Evolutionary conservation across 208 protist species (phyloP).

Genomic region (Acanthamoeba castellanii): DNA sequence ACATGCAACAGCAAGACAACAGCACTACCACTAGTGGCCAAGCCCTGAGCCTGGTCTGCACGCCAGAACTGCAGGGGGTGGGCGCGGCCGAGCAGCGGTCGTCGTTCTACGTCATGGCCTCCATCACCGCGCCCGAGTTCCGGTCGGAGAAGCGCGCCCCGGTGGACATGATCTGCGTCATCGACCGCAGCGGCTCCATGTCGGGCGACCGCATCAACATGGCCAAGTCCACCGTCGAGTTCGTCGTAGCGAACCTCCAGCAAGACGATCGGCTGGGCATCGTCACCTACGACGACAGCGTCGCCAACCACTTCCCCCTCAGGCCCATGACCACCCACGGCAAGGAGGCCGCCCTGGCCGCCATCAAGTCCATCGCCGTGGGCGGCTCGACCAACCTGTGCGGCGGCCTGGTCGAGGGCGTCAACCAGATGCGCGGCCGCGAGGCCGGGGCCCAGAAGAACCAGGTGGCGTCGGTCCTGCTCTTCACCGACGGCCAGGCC

Average conservation of each 20-base stretch:
- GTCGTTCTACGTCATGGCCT: not conserved
- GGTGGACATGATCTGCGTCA: constrained; percentile 23
- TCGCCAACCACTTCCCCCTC: not conserved
- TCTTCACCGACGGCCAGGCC: constrained; percentile 61
- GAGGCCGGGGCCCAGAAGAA: not conserved
- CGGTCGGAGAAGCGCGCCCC: constrained; percentile 1
- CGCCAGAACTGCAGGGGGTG: no score
- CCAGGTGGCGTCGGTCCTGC: constrained; percentile 18
- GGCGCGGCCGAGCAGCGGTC: not conserved
- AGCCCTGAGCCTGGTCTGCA: no score
- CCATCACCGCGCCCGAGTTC: not conserved
- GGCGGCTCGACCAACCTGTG: constrained; percentile 57
- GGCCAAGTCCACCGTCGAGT: constrained; percentile 5
- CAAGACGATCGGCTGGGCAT: not conserved
- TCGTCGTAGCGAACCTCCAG: not conserved
- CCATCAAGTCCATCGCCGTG: not conserved
- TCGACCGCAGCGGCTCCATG: constrained; percentile 60
- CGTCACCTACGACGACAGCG: constrained; percentile 22
- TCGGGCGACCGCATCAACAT: not conserved
- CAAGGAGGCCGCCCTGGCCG: not conserved
- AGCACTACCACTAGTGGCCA: no score
- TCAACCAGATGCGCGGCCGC: not conserved
- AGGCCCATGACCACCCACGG: not conserved
- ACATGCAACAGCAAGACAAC: no score
- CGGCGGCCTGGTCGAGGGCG: constrained; percentile 13